phyloP scores from a whole-genome alignment of 345 rosid genomes.

The Brassica juncea region DNA sequence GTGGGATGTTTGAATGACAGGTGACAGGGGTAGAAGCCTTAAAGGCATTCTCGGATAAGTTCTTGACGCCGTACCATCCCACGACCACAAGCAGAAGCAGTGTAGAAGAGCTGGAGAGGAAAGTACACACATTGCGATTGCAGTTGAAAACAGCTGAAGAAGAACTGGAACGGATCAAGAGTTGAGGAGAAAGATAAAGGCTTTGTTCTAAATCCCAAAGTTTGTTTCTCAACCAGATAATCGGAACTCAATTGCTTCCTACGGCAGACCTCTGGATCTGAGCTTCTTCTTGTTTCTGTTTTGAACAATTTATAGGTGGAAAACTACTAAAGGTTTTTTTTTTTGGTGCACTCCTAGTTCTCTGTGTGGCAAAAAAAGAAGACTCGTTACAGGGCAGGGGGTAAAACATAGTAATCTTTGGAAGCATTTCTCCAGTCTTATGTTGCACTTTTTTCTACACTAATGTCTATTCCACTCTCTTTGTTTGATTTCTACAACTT shows the following conservation, averaged over 20 bases:
- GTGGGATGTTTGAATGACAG: conserved; percentile 43
- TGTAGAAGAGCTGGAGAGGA: conserved; percentile 62
- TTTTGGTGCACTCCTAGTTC: conserved; percentile 4
- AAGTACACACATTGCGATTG: conserved; percentile 51
- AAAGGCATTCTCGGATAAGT: conserved; percentile 65
- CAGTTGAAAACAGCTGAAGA: conserved; percentile 71
- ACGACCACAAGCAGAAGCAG: conserved; percentile 35
- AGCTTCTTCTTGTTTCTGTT: conserved; percentile 16
- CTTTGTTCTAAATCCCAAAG: conserved; percentile 19
- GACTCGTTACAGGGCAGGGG: conserved; percentile 15
- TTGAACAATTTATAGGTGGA: conserved; percentile 32
- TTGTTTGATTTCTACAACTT: not conserved
- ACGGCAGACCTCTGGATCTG: conserved; percentile 25
- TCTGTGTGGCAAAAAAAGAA: not conserved
- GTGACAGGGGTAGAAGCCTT: conserved; percentile 96
- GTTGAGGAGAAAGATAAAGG: conserved; percentile 54
- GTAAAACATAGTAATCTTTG: conserved; percentile 13
- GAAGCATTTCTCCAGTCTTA: not conserved
- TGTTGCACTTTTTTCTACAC: not conserved
- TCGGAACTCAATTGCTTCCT: conserved; percentile 18
- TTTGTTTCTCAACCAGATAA: conserved; percentile 14
- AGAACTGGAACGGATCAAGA: conserved; percentile 61
- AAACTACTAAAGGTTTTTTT: not conserved
- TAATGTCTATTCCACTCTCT: not conserved
- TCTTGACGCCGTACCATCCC: conserved; percentile 66